phyloP scores from a whole-genome alignment of 1,284 basidiomycete species.

The Cryptococcus sp. region DNA sequence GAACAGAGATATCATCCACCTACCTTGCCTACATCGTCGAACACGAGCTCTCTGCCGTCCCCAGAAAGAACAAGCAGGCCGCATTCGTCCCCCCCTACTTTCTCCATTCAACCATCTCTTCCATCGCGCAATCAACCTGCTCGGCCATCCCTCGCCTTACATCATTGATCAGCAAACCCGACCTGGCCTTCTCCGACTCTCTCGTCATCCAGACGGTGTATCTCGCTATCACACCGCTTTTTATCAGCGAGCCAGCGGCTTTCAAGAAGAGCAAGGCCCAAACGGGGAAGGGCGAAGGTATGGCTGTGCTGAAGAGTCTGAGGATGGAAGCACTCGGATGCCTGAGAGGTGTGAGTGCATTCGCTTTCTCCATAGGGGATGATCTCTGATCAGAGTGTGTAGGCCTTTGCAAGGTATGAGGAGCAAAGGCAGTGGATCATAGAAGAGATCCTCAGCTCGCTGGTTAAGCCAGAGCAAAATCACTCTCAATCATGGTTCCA shows the following conservation, averaged over 20 bases:
- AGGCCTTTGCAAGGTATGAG: conserved; percentile 86
- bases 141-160: conserved; percentile 44
- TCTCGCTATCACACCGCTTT: conserved; percentile 87
- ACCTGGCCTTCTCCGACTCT: conserved; percentile 72
- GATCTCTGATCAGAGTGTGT: not conserved
- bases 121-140: conserved; percentile 64
- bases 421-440: conserved; percentile 93
- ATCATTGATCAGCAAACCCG: conserved; percentile 47
- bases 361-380: not conserved
- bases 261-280: conserved; percentile 53
- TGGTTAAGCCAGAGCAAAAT: conserved; percentile 84
- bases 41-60: conserved; percentile 45
- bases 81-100: conserved; percentile 25
- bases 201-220: conserved; percentile 89
- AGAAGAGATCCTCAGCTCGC: conserved; percentile 84
- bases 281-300: conserved; percentile 60
- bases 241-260: conserved; percentile 63
- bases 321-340: conserved; percentile 75
- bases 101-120: conserved; percentile 56
- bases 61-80: conserved; percentile 22
- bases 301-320: conserved; percentile 68
- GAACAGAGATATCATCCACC: conserved; percentile 48
- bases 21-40: conserved; percentile 59
- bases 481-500: conserved; percentile 80
- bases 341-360: conserved; percentile 70